Conservation (phyloP, 1,284 basidiomycete species). For the Mycosarcoma maydis region DNA sequence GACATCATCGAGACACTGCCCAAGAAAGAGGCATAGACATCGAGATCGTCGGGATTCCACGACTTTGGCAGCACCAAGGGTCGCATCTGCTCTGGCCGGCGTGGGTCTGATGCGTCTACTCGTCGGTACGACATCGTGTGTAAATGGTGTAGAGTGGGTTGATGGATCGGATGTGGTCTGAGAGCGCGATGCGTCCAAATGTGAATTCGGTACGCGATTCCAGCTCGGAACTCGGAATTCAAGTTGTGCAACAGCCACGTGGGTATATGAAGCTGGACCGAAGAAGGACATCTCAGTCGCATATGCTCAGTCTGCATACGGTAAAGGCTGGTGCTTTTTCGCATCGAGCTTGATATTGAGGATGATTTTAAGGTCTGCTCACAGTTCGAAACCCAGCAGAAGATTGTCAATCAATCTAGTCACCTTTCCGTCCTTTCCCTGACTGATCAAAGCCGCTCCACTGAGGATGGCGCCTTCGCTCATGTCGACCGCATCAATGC, state of each 20-base stretch:
- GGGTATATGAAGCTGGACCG: too few relatives aligned
- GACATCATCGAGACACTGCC: slow-evolving; percentile 36
- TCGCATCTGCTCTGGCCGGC: slow-evolving; percentile 22
- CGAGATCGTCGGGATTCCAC: slow-evolving; percentile 37
- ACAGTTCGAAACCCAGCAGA: slow-evolving; percentile 73
- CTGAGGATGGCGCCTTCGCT: slow-evolving; percentile 77
- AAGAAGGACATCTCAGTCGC: too few relatives aligned
- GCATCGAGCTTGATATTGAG: too few relatives aligned
- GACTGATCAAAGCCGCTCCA: slow-evolving; percentile 82
- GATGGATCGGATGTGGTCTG: slow-evolving; percentile 1
- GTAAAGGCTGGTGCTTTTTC: too few relatives aligned
- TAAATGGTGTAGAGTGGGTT: background rate
- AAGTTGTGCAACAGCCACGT: too few relatives aligned
- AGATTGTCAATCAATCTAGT: slow-evolving; percentile 95
- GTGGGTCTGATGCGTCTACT: slow-evolving; percentile 34
- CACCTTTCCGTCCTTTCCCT: slow-evolving; percentile 70
- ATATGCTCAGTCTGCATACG: too few relatives aligned
- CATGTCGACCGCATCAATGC: slow-evolving; percentile 54
- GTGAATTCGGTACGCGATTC: background rate
- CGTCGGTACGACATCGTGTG: slow-evolving; percentile 32
- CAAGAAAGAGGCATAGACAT: slow-evolving; percentile 40
- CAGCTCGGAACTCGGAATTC: slow-evolving; percentile 14
- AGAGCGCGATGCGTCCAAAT: background rate
- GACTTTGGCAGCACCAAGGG: slow-evolving; percentile 23
- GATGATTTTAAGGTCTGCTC: background rate